Evolutionary conservation across 768 basidiomycete genomes (phyloP).

Genomic region (Sarcodon aspratus): DNA sequence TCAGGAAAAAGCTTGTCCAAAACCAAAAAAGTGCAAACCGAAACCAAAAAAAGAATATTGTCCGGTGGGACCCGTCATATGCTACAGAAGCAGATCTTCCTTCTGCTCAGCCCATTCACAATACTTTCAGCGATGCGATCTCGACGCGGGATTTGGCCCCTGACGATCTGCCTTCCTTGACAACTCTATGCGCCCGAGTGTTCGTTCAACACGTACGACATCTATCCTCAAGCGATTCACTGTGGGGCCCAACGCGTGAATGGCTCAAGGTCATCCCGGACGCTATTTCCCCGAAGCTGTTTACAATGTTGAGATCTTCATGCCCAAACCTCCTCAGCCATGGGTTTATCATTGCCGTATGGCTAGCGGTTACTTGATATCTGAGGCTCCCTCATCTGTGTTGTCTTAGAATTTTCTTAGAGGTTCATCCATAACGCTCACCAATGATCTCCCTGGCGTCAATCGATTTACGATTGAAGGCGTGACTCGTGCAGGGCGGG

Average conservation of each 20-base stretch:
- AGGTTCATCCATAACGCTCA: conserved; percentile 36
- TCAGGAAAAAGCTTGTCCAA: too few species aligned
- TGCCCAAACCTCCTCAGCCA: conserved; percentile 43
- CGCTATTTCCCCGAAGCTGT: conserved; percentile 34
- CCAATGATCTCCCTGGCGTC: conserved; percentile 40
- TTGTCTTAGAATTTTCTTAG: conserved; percentile 43
- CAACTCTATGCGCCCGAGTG: conserved; percentile 35
- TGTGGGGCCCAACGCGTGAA: conserved; percentile 28
- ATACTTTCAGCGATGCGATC: conserved; percentile 15
- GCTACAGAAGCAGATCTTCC: conserved; percentile 33
- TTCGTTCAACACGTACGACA: conserved; percentile 34
- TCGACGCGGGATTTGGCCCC: conserved; percentile 31
- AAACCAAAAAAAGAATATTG: too few species aligned
- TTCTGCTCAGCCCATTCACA: conserved; percentile 12
- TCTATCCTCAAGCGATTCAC: conserved; percentile 24
- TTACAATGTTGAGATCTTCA: conserved; percentile 34
- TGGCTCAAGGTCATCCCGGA: conserved; percentile 43
- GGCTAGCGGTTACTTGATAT: conserved; percentile 4
- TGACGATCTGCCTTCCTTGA: conserved; percentile 29
- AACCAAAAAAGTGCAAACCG: too few species aligned
- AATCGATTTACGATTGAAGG: conserved; percentile 35
- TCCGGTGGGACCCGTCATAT: too few species aligned
- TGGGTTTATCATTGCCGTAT: conserved; percentile 44
- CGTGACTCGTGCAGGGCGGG: conserved; percentile 17
- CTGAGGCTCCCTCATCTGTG: background rate